Evolutionary conservation across 2,329 filamentous ascomycete genomes (phyloP).

Genomic region (Paecilomyces fulvus): DNA sequence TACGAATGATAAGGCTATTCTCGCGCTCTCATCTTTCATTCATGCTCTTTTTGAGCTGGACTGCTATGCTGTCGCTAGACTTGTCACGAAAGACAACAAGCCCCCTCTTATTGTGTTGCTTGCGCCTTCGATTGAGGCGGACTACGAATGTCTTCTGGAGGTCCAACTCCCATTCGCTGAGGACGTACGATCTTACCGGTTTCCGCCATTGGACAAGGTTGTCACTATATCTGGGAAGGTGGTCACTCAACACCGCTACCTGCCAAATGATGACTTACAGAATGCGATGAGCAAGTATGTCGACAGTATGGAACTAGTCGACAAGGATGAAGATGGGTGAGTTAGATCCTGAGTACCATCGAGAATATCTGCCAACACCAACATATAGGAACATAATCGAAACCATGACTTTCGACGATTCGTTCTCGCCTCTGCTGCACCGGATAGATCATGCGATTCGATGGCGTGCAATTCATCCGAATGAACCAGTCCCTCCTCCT

Average conservation of each 20-base stretch:
- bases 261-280: constrained; percentile 66
- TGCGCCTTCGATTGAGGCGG: constrained; percentile 67
- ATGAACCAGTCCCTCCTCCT: constrained; percentile 53
- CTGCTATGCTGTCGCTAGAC: constrained; percentile 74
- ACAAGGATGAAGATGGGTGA: constrained; percentile 66
- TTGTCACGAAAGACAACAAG: constrained; percentile 77
- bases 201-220: constrained; percentile 80
- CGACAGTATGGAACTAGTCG: constrained; percentile 80
- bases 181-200: constrained; percentile 82
- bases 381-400: constrained; percentile 46
- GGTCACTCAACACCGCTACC: constrained; percentile 71
- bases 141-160: constrained; percentile 80
- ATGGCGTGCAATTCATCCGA: constrained; percentile 67
- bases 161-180: constrained; percentile 87
- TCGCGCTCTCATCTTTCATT: constrained; percentile 82
- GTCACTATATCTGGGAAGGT: constrained; percentile 77
- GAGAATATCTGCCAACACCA: constrained; percentile 1
- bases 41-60: constrained; percentile 79
- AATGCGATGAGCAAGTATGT: constrained; percentile 86
- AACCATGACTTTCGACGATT: constrained; percentile 70
- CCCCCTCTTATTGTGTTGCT: constrained; percentile 70
- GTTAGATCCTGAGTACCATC: constrained; percentile 10
- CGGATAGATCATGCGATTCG: constrained; percentile 79
- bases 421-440: constrained; percentile 79
- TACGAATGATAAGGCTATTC: constrained; percentile 68